Base-by-base conservation (phyloP, 2,329 filamentous ascomycete species). In the Claviceps capensis region DNA sequence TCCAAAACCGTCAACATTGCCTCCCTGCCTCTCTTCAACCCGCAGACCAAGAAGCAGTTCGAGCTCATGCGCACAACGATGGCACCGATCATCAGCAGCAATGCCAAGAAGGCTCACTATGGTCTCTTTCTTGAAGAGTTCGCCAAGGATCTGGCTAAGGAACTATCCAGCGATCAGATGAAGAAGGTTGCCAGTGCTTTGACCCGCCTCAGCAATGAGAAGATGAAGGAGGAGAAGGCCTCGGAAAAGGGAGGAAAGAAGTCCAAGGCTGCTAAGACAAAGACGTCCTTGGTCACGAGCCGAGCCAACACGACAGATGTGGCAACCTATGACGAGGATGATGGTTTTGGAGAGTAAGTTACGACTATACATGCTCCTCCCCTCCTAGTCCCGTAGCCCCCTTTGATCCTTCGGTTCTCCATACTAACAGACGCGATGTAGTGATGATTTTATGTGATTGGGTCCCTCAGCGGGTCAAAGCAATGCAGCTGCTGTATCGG, bases 211-310 rank as follows among this genome's bases (percentile, higher is more conserved):
- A 80, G 88, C 66, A 98, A 98, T 67, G 93, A 97, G 79, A 96
- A 95, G 78, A 85, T 97, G 85, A 94, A 89, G 75, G 90, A 96
- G 69, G 93, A 98, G 78, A 96, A 97, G 78, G 83, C 85, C 4
- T 81, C 87, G 3, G 88, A 95, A 58, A 96, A 95, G 77, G 83
- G 87, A 51, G 87, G 85, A 63, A 98, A 97, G 86, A 98, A 97
- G 82, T 82, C 77, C 61, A 97, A 97, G 79, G 90, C 90, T 4
- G 86, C 88, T 56, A 97, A 97, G 82, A 95, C 86, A 41, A 98
- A 98, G 82, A 81, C 86, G 17, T 84, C 81, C 6, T 74, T 97
- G 48, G 85, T 86, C 52, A 82, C 86, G 54, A 72, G 69, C 63
- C 72, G 84, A 64, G 69, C 75, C 60, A 76, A 76, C 57, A 70